Evolutionary conservation across 306 rosid species (phyloP), one percentile per base, ranked within the genome.

Genomic region (Heteromeles arbutifolia): DNA sequence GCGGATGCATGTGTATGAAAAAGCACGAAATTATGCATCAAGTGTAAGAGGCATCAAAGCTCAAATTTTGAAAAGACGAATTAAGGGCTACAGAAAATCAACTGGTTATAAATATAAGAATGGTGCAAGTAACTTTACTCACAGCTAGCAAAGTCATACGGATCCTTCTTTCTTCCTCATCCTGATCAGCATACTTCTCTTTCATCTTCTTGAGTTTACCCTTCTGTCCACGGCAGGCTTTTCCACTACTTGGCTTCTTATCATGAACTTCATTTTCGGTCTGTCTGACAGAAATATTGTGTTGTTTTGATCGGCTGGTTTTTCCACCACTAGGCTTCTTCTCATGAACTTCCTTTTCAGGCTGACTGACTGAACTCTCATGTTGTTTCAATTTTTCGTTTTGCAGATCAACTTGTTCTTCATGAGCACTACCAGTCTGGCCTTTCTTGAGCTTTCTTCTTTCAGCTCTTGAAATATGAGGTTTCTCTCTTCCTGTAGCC

Each of bases 121-220:
- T 28, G 57, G 67, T 13, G 64, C 66, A 80, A 72, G 71, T 72
- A 67, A 69, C 59, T 75, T 75, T 77, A 89, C 99, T 92, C 85
- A 95, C 97, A 76, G 99, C 99, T 84, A 95, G 84, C 83, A 95
- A 90, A 66, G 99, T 88, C 99, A 95, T 92, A 43, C 97, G 91
- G 59, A 95, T 90, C 82, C 83, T 83, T 84, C 99, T 90, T 86
- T 95, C 99, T 84, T 92, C 97, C 86, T 95, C 99, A 64, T 95
- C 99, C 79, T 95, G 99, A 78, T 90, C 91, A 17, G 96, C 99
- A 72, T 95, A 95, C 86, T 95, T 95, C 85, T 87, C 99, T 83
- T 90, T 95, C 82, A 95, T 89, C 85, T 95, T 95, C 88, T 89
- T 92, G 72, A 95, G 90, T 78, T 92, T 95, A 26, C 90, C 87